These are phyloP conservation scores for Blastobotrys americana DNA, from an alignment of 805 yeast species.

Conservation along the genomic window DNA sequence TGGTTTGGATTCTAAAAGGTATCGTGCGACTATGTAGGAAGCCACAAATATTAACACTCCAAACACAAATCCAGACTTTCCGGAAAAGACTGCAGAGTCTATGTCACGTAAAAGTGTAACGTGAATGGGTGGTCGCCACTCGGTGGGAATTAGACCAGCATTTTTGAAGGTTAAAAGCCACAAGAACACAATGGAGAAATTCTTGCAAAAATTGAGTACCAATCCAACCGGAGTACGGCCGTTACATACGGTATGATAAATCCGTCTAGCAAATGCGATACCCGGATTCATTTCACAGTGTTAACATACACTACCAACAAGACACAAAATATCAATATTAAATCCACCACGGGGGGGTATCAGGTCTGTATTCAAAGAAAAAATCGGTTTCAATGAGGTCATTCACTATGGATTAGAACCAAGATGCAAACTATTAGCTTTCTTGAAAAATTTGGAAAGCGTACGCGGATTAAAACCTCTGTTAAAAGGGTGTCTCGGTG, in stretches of 20 bases:
- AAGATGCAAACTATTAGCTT: no score
- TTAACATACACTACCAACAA: no score
- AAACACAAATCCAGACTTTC: constrained; percentile 16
- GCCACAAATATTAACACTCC: constrained; percentile 1
- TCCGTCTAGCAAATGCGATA: neutral
- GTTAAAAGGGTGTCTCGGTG: no score
- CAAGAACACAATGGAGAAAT: constrained; percentile 25
- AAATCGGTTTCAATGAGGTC: no score
- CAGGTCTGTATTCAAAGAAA: no score
- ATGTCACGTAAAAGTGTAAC: constrained; percentile 39
- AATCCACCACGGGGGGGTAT: no score
- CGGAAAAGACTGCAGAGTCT: constrained; percentile 32
- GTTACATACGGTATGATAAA: constrained; percentile 5
- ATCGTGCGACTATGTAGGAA: neutral
- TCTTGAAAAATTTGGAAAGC: no score
- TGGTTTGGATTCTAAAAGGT: neutral
- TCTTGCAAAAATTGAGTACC: constrained; percentile 5
- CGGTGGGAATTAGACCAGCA: constrained; percentile 43
- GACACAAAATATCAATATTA: no score
- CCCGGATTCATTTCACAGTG: neutral
- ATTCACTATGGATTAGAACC: no score
- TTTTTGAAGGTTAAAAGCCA: constrained; percentile 15
- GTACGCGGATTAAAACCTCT: no score
- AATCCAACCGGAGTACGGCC: constrained; percentile 7
- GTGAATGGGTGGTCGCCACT: constrained; percentile 46